A percentile compares a stretch with the other conserved stretches of the same genome.
phyloP scores from a whole-genome alignment of 306 rosid genomes.

The Cicer arietinum region DNA sequence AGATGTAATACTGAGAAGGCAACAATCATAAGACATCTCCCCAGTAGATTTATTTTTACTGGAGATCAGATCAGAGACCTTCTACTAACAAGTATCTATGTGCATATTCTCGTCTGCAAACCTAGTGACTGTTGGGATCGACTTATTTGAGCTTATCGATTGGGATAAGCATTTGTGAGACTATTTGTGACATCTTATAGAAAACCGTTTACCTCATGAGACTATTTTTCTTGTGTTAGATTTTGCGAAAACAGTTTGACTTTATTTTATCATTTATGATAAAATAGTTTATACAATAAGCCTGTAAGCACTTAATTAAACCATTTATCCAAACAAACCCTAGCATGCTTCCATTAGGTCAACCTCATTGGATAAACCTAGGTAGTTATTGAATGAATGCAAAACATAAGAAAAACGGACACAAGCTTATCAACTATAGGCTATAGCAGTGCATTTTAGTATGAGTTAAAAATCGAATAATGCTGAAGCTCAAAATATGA shows the following conservation, averaged over 20 bases:
- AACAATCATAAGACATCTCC: not conserved
- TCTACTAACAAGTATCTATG: not conserved
- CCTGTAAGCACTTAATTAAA: not conserved
- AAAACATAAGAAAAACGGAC: not conserved
- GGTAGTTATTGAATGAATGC: not conserved
- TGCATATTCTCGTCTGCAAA: not conserved
- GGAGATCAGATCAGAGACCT: not conserved
- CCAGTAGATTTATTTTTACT: not conserved
- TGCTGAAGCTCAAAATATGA: slow-evolving; percentile 3
- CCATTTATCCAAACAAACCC: too few species aligned
- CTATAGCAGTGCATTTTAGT: not conserved
- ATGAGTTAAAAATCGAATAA: not conserved
- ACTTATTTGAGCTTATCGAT: not conserved
- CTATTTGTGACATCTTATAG: not conserved
- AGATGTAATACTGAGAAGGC: not conserved
- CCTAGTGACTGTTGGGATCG: not conserved
- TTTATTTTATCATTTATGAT: too few species aligned
- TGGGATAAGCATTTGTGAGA: not conserved
- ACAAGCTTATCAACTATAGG: not conserved
- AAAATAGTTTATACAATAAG: not conserved
- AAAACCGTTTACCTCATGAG: too few species aligned
- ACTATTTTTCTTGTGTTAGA: too few species aligned
- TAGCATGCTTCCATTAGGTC: too few species aligned
- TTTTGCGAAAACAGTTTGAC: too few species aligned
- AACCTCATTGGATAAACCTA: not conserved